A percentile compares a stretch with the other conserved stretches of the same genome.
Conservation (phyloP, 768 basidiomycete species). For the Coprinellus aureogranulatus region DNA sequence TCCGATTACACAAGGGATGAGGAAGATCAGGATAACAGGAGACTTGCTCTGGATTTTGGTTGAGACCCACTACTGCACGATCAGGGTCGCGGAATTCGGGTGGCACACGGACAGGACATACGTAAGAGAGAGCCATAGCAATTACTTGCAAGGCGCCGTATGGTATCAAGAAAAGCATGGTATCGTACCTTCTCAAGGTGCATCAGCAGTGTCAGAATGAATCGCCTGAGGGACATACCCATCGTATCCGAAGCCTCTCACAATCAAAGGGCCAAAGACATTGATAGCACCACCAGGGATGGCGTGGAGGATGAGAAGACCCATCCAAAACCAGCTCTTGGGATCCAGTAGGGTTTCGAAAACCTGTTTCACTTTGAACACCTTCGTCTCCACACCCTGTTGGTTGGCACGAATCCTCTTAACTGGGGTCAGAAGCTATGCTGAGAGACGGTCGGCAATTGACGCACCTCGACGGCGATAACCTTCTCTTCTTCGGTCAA, state of each 20-base stretch:
- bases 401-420: slow-evolving; percentile 34
- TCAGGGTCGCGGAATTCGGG: background rate
- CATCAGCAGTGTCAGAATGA: background rate
- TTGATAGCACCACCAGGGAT: slow-evolving; percentile 25
- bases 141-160: slow-evolving; percentile 28
- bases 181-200: slow-evolving; percentile 20
- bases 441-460: too few relatives aligned
- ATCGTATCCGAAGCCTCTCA: slow-evolving; percentile 31
- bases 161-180: slow-evolving; percentile 30
- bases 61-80: slow-evolving; percentile 24
- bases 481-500: slow-evolving; percentile 29
- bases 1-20: slow-evolving; percentile 22
- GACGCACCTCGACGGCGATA: slow-evolving; percentile 27
- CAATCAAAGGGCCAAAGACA: slow-evolving; percentile 30
- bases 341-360: slow-evolving; percentile 30
- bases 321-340: slow-evolving; percentile 36
- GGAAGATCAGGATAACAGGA: slow-evolving; percentile 18
- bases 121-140: slow-evolving; percentile 25
- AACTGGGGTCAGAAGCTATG: too few relatives aligned
- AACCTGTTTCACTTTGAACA: slow-evolving; percentile 29
- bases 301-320: slow-evolving; percentile 19
- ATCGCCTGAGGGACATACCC: slow-evolving; percentile 18
- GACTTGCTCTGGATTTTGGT: slow-evolving; percentile 25
- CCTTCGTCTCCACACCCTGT: slow-evolving; percentile 32
- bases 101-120: slow-evolving; percentile 11